Evolutionary conservation across 257 asterid species (phyloP).

Genomic region (Solanum chiquidenum): DNA sequence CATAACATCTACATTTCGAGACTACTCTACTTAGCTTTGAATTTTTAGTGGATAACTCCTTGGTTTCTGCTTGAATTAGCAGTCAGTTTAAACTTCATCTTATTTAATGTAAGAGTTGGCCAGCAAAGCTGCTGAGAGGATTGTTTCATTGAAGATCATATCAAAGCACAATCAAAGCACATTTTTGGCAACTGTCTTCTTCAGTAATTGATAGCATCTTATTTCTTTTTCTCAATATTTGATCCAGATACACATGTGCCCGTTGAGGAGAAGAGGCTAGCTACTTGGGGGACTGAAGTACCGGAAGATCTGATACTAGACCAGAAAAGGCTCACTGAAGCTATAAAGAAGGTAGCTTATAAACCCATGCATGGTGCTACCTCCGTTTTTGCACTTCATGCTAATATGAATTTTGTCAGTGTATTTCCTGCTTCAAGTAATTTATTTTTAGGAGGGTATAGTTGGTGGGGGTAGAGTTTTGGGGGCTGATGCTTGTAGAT

Average conservation of each 20-base stretch:
- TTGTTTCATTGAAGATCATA: not conserved
- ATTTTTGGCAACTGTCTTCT: not conserved
- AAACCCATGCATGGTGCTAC: not conserved
- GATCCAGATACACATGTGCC: conserved; percentile 42
- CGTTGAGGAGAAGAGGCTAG: conserved; percentile 56
- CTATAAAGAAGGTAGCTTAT: conserved; percentile 55
- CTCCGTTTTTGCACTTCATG: not conserved
- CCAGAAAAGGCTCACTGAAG: conserved; percentile 44
- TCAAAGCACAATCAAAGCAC: not conserved
- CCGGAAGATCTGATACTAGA: conserved; percentile 81
- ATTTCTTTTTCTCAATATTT: not conserved
- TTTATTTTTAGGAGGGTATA: not conserved
- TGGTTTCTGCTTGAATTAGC: conserved; percentile 58
- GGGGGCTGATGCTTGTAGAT: not conserved
- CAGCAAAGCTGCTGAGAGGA: conserved; percentile 75
- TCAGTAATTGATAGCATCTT: not conserved
- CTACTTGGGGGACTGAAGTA: conserved; percentile 90
- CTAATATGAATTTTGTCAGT: not conserved
- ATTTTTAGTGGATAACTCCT: not conserved
- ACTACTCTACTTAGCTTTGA: not conserved
- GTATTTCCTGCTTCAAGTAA: not conserved
- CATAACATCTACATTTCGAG: not conserved
- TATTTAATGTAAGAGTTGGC: conserved; percentile 84
- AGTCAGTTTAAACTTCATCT: conserved; percentile 62
- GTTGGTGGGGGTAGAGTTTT: not conserved